Conservation (phyloP, 2,329 filamentous ascomycete species). For the Colletotrichum trifolii region DNA sequence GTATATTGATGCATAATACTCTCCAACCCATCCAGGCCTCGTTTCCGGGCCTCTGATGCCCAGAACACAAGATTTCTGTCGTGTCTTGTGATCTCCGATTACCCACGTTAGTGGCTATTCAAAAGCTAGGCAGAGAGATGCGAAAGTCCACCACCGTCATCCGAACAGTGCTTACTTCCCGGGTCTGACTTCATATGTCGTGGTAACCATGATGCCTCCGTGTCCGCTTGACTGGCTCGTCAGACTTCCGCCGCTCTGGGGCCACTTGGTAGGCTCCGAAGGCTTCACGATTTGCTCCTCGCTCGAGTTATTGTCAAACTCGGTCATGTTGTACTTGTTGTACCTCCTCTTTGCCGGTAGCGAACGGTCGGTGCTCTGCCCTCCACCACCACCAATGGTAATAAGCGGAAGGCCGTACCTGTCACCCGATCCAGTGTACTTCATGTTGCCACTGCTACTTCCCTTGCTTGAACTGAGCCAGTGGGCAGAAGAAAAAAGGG, state of each 20-base stretch:
- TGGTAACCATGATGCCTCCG: constrained; percentile 23
- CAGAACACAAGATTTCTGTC: too few relatives aligned
- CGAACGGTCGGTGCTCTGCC: constrained; percentile 24
- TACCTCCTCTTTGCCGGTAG: constrained; percentile 20
- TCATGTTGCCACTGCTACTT: constrained; percentile 41
- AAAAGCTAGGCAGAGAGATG: too few relatives aligned
- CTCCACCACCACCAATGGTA: constrained; percentile 41
- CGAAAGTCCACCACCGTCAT: not conserved
- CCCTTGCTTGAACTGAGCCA: constrained; percentile 49
- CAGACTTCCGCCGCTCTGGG: constrained; percentile 4
- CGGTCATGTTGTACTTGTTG: constrained; percentile 35
- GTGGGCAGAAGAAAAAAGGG: constrained; percentile 47
- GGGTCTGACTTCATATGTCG: constrained; percentile 23
- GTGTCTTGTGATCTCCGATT: too few relatives aligned
- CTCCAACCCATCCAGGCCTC: rapidly evolving
- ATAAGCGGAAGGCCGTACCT: constrained; percentile 41
- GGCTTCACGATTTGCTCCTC: constrained; percentile 45
- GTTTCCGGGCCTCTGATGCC: too few relatives aligned
- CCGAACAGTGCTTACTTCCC: not conserved
- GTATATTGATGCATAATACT: too few relatives aligned
- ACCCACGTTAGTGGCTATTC: too few relatives aligned
- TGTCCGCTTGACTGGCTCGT: constrained; percentile 13
- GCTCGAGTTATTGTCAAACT: constrained; percentile 45
- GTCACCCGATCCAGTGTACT: constrained; percentile 40
- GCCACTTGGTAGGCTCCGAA: constrained; percentile 27